phyloP scores from a whole-genome alignment of 202 grass and related monocot genomes.

The Elaeis oleifera region DNA sequence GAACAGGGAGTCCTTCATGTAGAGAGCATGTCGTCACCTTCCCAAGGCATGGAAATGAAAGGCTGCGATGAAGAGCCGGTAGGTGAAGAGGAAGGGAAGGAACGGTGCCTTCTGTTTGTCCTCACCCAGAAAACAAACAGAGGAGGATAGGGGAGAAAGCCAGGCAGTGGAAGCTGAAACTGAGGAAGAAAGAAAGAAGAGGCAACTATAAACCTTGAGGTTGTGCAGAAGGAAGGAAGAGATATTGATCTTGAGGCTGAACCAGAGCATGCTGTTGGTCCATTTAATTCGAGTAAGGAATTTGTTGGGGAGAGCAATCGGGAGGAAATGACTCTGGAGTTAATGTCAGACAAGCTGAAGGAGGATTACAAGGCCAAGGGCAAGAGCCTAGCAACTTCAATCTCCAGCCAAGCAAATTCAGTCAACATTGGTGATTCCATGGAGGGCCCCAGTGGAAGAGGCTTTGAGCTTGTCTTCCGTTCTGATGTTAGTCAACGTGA shows the following conservation, averaged over 20 bases:
- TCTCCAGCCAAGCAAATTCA: conserved; percentile 25
- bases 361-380: conserved; percentile 48
- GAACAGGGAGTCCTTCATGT: neutral
- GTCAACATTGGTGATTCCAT: conserved; percentile 13
- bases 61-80: conserved; percentile 12
- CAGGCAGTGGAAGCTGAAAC: conserved; percentile 8
- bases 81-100: conserved; percentile 22
- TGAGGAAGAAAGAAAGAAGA: conserved; percentile 15
- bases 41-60: conserved; percentile 13
- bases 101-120: conserved; percentile 13
- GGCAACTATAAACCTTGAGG: conserved; percentile 17
- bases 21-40: conserved; percentile 4
- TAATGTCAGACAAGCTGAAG: conserved; percentile 31
- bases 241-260: conserved; percentile 32
- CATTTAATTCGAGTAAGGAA: conserved; percentile 28
- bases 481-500: conserved; percentile 26
- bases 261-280: conserved; percentile 12
- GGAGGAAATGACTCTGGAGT: conserved; percentile 27
- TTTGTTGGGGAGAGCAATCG: conserved; percentile 29
- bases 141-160: conserved; percentile 12
- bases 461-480: conserved; percentile 48
- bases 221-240: conserved; percentile 20
- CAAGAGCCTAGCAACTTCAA: conserved; percentile 44
- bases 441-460: conserved; percentile 28
- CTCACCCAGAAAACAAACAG: conserved; percentile 14